A percentile compares a stretch with the other conserved stretches of the same genome.
phyloP scores from a whole-genome alignment of 768 basidiomycete genomes.

The Naganishia antarctica region DNA sequence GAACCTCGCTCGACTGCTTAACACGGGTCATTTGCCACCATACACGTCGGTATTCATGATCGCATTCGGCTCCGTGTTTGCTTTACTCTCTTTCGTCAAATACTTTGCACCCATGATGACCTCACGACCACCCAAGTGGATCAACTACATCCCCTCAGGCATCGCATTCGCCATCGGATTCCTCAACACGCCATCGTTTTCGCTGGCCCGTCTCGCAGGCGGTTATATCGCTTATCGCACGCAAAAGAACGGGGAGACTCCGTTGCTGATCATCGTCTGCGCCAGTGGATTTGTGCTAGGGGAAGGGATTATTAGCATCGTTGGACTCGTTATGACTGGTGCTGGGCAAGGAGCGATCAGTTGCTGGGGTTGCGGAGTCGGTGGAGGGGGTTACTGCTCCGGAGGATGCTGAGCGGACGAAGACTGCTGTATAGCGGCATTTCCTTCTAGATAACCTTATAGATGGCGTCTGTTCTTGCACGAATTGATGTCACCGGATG shows the following conservation, averaged over 20 bases:
- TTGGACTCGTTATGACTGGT: conserved; percentile 68
- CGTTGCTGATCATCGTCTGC: conserved; percentile 62
- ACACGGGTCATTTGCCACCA: conserved; percentile 72
- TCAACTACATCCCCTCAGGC: conserved; percentile 79
- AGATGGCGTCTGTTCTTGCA: too few species aligned
- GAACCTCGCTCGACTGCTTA: conserved; percentile 50
- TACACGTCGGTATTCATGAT: conserved; percentile 74
- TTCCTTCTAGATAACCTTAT: too few species aligned
- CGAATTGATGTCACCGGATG: too few species aligned
- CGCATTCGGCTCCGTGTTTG: conserved; percentile 68
- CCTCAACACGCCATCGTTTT: conserved; percentile 91
- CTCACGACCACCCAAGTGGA: conserved; percentile 20
- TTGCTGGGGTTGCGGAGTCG: conserved; percentile 71
- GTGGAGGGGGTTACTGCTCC: conserved; percentile 48
- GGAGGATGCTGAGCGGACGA: conserved; percentile 35
- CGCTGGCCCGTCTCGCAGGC: conserved; percentile 81
- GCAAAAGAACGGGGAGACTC: conserved; percentile 41
- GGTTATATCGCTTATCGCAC: conserved; percentile 67
- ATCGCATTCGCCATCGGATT: conserved; percentile 95
- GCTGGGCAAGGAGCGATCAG: conserved; percentile 69
- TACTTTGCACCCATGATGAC: conserved; percentile 21
- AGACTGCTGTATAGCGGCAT: too few species aligned
- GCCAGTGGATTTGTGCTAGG: conserved; percentile 95
- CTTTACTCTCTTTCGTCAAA: conserved; percentile 63
- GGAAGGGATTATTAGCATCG: conserved; percentile 81